These are phyloP conservation scores for Aspergillus sp. DNA, from an alignment of 2,329 filamentous ascomycete species.

Conservation along the genomic window DNA sequence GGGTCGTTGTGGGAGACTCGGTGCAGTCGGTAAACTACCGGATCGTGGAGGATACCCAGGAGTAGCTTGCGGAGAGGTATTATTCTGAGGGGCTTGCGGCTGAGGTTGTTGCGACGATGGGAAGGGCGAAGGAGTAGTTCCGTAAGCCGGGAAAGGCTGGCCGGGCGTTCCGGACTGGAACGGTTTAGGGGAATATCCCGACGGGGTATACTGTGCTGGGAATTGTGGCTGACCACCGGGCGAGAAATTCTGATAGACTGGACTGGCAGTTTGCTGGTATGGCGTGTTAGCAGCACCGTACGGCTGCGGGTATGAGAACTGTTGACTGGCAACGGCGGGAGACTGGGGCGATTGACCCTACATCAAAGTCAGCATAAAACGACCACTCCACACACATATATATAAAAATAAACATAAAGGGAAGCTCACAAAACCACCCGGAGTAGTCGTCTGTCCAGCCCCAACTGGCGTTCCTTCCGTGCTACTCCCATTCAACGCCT, in stretches of 20 bases:
- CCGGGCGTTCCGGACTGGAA: constrained; percentile 17
- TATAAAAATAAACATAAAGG: background rate
- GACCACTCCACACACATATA: background rate
- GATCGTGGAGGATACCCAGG: constrained; percentile 40
- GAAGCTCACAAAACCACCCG: constrained; percentile 52
- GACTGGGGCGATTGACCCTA: constrained; percentile 38
- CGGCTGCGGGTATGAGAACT: constrained; percentile 33
- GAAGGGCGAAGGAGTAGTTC: constrained; percentile 28
- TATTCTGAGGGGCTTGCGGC: constrained; percentile 31
- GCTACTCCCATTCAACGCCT: constrained; percentile 50
- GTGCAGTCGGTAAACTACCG: constrained; percentile 47
- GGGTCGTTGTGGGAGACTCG: constrained; percentile 54
- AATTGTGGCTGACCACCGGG: constrained; percentile 30
- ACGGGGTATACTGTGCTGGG: constrained; percentile 24
- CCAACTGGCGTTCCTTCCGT: constrained; percentile 51
- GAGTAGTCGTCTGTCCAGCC: constrained; percentile 42
- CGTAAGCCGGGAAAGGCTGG: constrained; percentile 29
- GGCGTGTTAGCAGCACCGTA: constrained; percentile 35
- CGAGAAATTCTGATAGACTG: constrained; percentile 28
- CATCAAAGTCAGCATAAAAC: background rate
- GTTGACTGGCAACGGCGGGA: constrained; percentile 26
- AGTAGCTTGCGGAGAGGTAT: constrained; percentile 36
- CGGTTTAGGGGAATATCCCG: constrained; percentile 24
- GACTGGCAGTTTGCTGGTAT: constrained; percentile 36
- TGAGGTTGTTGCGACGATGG: constrained; percentile 34